Evolutionary conservation across 1,139 yeast species (phyloP), one percentile per base, ranked within the genome.

Genomic region (Blastobotrys petasosporus): DNA sequence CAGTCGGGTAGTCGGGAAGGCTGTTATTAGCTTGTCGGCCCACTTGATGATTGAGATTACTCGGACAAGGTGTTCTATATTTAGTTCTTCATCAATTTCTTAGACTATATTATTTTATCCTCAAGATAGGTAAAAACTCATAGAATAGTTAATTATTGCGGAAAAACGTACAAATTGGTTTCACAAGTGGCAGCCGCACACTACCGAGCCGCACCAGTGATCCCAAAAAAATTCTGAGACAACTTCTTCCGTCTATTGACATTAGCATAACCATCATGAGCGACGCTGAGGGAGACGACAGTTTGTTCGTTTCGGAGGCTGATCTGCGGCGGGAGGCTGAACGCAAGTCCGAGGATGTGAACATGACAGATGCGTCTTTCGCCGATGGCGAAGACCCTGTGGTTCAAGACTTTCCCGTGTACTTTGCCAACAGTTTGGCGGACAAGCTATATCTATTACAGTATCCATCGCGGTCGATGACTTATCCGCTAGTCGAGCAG

Each of bases 371-470:
- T 35, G 20, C 33, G 29, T 45, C 31, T 10, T 13, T 11, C 30
- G 37, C 32, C 13, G 39, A 48, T 15, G 63, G 54, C 1, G 86
- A 80, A 33, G 97, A 90, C 66, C 94, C 95, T 1, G 75, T 92
- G 8, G 73, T 88, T 1, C 75, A 78, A 42, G 85, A 85, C 42
- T 76, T 85, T 15, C 96, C 97, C 1, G 69, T 92, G 9, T 76
- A 71, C 50, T 52, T 75, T 37, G 65, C 74, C 8, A 58, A 66
- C 37, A 56, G 54, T 2, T 55, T 60, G 29, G 51, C 60, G 17
- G 54, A 64, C 51, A 51, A 62, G 49, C 54, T 79, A 31, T 67
- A 71, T 44, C 58, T 80, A 23, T 60, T 81, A 41, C 97, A 90
- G 63, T 90, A 80, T 58, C 87, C 92, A 1, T 86, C 86, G 5